phyloP scores from a whole-genome alignment of 208 protist genomes.

The Crithidia brevicula region DNA sequence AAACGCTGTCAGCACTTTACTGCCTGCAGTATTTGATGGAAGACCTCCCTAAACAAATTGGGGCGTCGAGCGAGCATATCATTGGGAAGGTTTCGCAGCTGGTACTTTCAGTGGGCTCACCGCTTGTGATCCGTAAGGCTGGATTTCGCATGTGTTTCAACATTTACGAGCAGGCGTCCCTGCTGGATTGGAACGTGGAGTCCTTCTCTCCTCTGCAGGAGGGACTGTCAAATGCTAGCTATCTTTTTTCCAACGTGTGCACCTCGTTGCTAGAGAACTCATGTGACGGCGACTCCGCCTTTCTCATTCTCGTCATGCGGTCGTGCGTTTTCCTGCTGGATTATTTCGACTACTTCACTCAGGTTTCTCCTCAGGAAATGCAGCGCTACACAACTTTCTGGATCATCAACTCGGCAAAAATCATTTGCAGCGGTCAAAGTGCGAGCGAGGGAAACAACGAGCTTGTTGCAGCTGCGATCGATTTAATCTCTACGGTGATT shows the following conservation, averaged over 20 bases:
- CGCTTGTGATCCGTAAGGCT: slow-evolving; percentile 64
- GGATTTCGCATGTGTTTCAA: slow-evolving; percentile 90
- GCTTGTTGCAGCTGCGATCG: slow-evolving; percentile 64
- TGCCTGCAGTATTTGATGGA: slow-evolving; percentile 90
- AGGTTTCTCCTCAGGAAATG: slow-evolving; percentile 39
- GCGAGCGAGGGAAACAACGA: slow-evolving; percentile 45
- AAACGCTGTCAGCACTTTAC: slow-evolving; percentile 79
- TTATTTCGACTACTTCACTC: slow-evolving; percentile 81
- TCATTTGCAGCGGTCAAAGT: slow-evolving; percentile 42
- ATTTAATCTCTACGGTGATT: slow-evolving; percentile 61
- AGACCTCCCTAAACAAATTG: slow-evolving; percentile 82
- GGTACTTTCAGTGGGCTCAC: slow-evolving; percentile 22
- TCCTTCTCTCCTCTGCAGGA: slow-evolving; percentile 75
- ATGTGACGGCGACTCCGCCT: slow-evolving; percentile 54
- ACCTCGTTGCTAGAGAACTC: slow-evolving; percentile 61
- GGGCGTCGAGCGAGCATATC: slow-evolving; percentile 70
- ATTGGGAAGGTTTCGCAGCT: slow-evolving; percentile 65
- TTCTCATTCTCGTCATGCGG: slow-evolving; percentile 68
- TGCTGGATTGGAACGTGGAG: slow-evolving; percentile 89
- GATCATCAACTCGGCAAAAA: slow-evolving; percentile 49
- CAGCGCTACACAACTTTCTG: slow-evolving; percentile 47
- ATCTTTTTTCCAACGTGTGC: slow-evolving; percentile 61
- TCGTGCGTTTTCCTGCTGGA: slow-evolving; percentile 80
- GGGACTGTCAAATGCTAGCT: slow-evolving; percentile 68
- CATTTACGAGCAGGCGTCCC: slow-evolving; percentile 79